phyloP scores from a whole-genome alignment of 2,329 filamentous ascomycete genomes.

The Aspergillus sp. region DNA sequence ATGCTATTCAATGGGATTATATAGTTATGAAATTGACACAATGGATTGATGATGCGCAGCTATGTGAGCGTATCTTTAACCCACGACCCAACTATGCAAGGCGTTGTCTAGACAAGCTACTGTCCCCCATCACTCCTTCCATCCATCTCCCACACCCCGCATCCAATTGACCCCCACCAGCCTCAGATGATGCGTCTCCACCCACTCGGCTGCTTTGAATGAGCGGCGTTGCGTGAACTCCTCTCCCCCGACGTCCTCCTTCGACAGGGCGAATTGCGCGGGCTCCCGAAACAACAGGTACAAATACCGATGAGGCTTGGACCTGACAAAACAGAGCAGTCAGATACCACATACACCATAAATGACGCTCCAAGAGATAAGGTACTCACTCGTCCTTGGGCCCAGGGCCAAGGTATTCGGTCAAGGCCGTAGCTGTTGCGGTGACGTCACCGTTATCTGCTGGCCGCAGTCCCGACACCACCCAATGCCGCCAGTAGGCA shows the following conservation, averaged over 20 bases:
- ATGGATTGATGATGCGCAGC: background rate
- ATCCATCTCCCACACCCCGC: constrained; percentile 17
- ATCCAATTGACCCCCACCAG: constrained; percentile 18
- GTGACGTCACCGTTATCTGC: background rate
- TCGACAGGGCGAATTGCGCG: background rate
- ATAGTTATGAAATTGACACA: background rate
- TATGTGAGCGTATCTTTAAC: too few species aligned
- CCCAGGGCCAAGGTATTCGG: constrained; percentile 17
- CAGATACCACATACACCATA: background rate
- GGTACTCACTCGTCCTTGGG: constrained; percentile 17
- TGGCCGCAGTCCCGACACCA: constrained; percentile 10
- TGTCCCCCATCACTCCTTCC: constrained; percentile 1
- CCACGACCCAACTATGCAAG: too few species aligned
- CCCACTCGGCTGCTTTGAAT: constrained; percentile 14
- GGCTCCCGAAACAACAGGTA: constrained; percentile 16
- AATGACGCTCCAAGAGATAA: background rate
- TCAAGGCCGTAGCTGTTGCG: constrained; percentile 1
- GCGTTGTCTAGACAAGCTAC: too few species aligned
- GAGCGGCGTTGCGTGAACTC: constrained; percentile 15
- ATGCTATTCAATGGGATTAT: background rate
- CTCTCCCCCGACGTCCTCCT: constrained; percentile 16
- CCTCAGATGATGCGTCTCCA: constrained; percentile 6
- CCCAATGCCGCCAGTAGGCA: constrained; percentile 20
- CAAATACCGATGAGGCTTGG: constrained; percentile 14
- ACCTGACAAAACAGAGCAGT: constrained; percentile 4